Evolutionary conservation across 148 eudicot species (phyloP).

Genomic region (Silene latifolia): DNA sequence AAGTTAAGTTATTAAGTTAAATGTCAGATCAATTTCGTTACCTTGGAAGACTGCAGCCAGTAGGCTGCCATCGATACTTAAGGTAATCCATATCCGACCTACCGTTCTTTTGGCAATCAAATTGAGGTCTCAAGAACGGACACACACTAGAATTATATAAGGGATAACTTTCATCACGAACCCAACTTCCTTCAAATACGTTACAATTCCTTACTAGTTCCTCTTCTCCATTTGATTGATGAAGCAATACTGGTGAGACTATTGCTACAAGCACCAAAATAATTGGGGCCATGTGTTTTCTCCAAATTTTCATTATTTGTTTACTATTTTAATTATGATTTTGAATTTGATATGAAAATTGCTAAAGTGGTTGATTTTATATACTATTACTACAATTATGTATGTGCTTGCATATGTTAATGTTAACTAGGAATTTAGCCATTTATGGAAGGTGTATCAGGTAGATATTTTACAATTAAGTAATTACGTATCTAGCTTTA

Average conservation of each 20-base stretch:
- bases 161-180: constrained; percentile 31
- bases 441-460: neutral
- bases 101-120: constrained; percentile 38
- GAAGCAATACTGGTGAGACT: neutral
- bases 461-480: neutral
- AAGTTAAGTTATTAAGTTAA: neutral
- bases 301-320: neutral
- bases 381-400: neutral
- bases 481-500: neutral
- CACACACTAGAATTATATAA: constrained; percentile 32
- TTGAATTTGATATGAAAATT: neutral
- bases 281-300: neutral
- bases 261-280: neutral
- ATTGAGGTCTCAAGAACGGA: constrained; percentile 29
- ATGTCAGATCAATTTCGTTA: neutral
- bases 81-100: constrained; percentile 38
- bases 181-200: constrained; percentile 58
- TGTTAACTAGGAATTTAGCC: neutral
- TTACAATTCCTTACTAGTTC: constrained; percentile 25
- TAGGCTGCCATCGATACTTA: constrained; percentile 42
- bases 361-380: neutral
- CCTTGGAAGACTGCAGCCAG: constrained; percentile 38
- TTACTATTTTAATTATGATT: neutral
- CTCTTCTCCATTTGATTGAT: neutral
- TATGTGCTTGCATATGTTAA: too few relatives aligned